A percentile compares a stretch with the other conserved stretches of the same genome.
These are phyloP conservation scores for Radiomyces spectabilis DNA, from an alignment of 192 early-diverging fungal species.

Conservation along the genomic window DNA sequence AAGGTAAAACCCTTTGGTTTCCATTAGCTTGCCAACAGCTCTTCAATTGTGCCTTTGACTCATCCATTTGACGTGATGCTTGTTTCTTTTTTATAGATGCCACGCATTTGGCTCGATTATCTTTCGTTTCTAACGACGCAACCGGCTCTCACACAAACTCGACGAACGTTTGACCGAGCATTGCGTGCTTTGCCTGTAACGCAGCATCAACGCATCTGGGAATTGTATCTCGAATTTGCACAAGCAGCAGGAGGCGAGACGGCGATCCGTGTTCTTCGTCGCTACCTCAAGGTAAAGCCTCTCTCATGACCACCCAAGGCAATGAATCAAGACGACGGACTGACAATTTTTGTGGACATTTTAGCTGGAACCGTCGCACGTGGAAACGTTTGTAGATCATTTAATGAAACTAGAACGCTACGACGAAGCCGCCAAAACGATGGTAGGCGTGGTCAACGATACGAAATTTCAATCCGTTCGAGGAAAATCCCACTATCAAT, in stretches of 20 bases:
- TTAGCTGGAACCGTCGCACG: constrained; percentile 67
- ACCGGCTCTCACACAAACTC: constrained; percentile 56
- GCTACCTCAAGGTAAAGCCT: constrained; percentile 66
- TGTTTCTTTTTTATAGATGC: constrained; percentile 53
- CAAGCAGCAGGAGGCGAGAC: constrained; percentile 72
- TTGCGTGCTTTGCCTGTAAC: constrained; percentile 86
- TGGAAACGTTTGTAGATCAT: constrained; percentile 69
- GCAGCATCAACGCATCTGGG: constrained; percentile 90
- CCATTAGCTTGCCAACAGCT: too few relatives aligned
- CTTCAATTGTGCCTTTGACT: too few relatives aligned
- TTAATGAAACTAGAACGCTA: constrained; percentile 58
- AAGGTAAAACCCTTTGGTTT: too few relatives aligned
- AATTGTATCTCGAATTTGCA: constrained; percentile 76
- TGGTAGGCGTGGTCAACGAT: constrained; percentile 67
- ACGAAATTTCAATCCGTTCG: constrained; percentile 59
- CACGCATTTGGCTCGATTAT: constrained; percentile 87
- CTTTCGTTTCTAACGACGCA: constrained; percentile 60
- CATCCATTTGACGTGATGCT: too few relatives aligned
- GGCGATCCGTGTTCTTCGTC: constrained; percentile 66
- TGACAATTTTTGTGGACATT: neutral
- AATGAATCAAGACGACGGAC: neutral
- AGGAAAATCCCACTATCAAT: constrained; percentile 62
- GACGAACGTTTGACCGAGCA: constrained; percentile 88
- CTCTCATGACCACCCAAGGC: neutral
- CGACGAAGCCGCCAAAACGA: constrained; percentile 68